Percentiles rank a stretch among this genome's conserved stretches.
These are phyloP conservation scores for Posidonia oceanica DNA, from an alignment of 116 monocot genomes.

Conservation along the genomic window DNA sequence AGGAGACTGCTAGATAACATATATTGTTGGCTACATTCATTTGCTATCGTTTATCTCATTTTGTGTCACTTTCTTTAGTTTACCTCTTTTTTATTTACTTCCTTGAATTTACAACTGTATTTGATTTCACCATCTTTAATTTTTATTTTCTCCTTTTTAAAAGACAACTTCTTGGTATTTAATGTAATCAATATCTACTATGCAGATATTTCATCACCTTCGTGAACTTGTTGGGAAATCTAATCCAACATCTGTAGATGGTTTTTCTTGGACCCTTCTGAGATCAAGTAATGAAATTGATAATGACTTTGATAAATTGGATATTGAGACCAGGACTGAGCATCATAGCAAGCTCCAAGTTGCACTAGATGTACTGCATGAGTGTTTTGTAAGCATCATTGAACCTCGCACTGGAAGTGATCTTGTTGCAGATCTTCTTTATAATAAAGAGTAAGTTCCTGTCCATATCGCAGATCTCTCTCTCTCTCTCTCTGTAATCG, in stretches of 20 bases:
- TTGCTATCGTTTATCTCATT: no score
- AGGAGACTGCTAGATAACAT: no score
- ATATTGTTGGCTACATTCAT: no score
- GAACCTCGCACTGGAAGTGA: constrained; percentile 56
- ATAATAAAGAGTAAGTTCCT: constrained; percentile 48
- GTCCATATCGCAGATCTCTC: neutral
- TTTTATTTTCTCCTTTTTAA: neutral
- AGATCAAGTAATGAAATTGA: constrained; percentile 21
- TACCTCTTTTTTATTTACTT: no score
- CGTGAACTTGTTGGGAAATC: constrained; percentile 38
- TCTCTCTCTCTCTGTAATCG: neutral
- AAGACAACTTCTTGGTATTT: neutral
- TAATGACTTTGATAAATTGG: constrained; percentile 13
- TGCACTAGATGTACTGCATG: constrained; percentile 53
- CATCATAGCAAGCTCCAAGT: constrained; percentile 46
- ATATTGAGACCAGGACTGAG: constrained; percentile 19
- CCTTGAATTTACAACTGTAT: no score
- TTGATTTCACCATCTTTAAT: neutral
- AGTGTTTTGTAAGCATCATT: constrained; percentile 49
- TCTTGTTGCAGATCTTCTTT: constrained; percentile 44
- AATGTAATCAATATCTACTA: neutral
- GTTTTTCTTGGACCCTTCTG: constrained; percentile 39
- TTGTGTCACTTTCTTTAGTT: no score
- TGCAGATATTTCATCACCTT: constrained; percentile 45
- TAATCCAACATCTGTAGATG: constrained; percentile 30